Conservation (phyloP, 176 grass and related monocot species). For the Lolium multiflorum region DNA sequence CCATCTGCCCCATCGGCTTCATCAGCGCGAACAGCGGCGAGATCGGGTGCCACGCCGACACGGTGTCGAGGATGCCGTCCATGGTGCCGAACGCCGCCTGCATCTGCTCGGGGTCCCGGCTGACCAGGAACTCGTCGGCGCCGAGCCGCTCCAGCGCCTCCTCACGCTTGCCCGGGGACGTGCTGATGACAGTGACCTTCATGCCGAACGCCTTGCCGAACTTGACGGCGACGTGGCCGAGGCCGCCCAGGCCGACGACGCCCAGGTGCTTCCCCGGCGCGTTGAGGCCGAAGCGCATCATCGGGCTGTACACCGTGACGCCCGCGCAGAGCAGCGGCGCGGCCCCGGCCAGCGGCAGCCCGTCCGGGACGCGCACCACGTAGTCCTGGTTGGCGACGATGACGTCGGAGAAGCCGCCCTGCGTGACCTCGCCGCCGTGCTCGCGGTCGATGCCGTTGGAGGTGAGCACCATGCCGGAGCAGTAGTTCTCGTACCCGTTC, state of each 20-base stretch:
- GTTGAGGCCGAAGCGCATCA: conserved; percentile 65
- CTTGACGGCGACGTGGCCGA: conserved; percentile 76
- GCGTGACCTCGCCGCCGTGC: conserved; percentile 48
- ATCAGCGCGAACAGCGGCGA: conserved; percentile 53
- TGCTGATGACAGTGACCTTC: conserved; percentile 79
- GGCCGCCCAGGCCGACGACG: conserved; percentile 70
- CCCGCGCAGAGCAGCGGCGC: conserved; percentile 76
- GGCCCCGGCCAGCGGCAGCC: conserved; percentile 43
- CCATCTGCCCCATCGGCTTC: conserved; percentile 66
- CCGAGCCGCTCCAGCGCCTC: conserved; percentile 64
- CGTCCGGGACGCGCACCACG: conserved; percentile 58
- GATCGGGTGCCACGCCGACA: conserved; percentile 67
- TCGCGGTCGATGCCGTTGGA: conserved; percentile 60
- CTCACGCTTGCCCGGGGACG: conserved; percentile 52
- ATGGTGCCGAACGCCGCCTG: conserved; percentile 51
- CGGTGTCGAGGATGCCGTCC: conserved; percentile 80
- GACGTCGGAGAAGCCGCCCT: conserved; percentile 66
- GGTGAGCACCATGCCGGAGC: conserved; percentile 56
- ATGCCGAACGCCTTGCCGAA: conserved; percentile 77
- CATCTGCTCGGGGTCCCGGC: conserved; percentile 57
- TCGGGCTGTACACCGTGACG: conserved; percentile 69
- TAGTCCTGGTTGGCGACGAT: conserved; percentile 55
- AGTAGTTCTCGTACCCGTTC: conserved; percentile 61
- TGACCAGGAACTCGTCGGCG: conserved; percentile 71
- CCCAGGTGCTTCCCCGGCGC: conserved; percentile 66